Base-by-base conservation (phyloP, 805 yeast genomes). In the Myxozyma nipponensis region DNA sequence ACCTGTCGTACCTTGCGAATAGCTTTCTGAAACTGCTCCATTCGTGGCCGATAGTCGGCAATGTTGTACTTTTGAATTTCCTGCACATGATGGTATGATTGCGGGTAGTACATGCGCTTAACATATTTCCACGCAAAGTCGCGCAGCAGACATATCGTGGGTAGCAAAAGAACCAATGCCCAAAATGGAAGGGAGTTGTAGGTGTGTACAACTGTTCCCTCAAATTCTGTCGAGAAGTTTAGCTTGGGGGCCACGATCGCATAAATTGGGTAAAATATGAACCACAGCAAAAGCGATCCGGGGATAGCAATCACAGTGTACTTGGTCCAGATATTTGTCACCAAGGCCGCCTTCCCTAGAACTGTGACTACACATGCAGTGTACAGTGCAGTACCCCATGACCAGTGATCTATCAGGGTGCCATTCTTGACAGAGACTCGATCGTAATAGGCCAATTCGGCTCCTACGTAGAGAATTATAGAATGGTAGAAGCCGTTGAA, bases 1-100 rank as follows among this genome's bases (percentile, higher is more conserved):
- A 93, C 98, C 69, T 95, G 99, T 69, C 99, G 83, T 22, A 93
- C 98, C 65, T 89, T 93, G 64, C 98, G 78, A 49, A 93, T 93
- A 4, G 98, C 97, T 67, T 85, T 89, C 69, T 93, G 98, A 76
- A 93, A 93, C 57, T 90, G 95, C 60, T 89, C 95, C 78, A 90
- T 81, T 61, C 96, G 81, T n/a, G 99, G 98, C 58, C 95, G 78
- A 67, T 86, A 86, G 66, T 91, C 96, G 54, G 86, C 91, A 54
- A 89, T 86, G 63, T 91, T 90, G 69, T 83, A 89, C 71, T 93
- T 93, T 69, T 93, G 99, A 66, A 93, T 86, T 67, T 88, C 97
- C 70, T 93, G 98, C 36, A 91, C 96, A 62, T 86, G 82, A 70
- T 93, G 99, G 66, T 93, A 93, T 51, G 86, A 77, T 65, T 90